Evolutionary conservation across 345 rosid genomes (phyloP).

Genomic region (Melaleuca quinquenervia): DNA sequence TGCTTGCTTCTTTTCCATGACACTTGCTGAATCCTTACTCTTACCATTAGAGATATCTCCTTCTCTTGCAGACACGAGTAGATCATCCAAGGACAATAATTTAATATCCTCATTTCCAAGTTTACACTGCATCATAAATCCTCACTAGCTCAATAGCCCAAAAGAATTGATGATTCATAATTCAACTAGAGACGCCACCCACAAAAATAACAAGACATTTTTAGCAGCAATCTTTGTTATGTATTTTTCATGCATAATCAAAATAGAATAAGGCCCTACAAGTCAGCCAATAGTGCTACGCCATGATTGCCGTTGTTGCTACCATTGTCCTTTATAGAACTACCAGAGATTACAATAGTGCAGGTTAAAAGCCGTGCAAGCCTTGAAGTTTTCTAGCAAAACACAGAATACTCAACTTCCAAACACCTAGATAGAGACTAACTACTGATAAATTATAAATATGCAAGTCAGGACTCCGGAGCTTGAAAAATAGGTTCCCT

Average conservation of each 20-base stretch:
- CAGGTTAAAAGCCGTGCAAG: neutral
- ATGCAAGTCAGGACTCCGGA: neutral
- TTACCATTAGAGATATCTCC: slow-evolving; percentile 6
- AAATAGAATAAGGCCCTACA: neutral
- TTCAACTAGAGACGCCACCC: neutral
- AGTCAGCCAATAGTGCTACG: neutral
- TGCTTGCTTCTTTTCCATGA: slow-evolving; percentile 8
- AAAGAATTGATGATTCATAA: neutral
- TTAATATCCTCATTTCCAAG: slow-evolving; percentile 13
- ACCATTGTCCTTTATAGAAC: neutral
- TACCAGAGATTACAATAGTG: neutral
- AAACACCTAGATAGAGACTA: neutral
- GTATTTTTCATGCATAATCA: neutral
- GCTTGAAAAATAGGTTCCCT: neutral
- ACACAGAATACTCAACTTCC: neutral
- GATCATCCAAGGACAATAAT: slow-evolving; percentile 43
- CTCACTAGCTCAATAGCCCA: neutral
- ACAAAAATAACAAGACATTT: neutral
- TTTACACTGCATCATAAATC: slow-evolving; percentile 31
- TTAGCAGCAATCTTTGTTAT: neutral
- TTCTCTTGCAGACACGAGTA: slow-evolving; percentile 41
- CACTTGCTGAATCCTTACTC: slow-evolving; percentile 12
- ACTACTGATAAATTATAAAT: neutral
- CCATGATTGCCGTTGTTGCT: neutral
- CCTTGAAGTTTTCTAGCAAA: neutral